phyloP scores from a whole-genome alignment of 768 basidiomycete species.

The Rhodosporidiobolus odoratus region DNA sequence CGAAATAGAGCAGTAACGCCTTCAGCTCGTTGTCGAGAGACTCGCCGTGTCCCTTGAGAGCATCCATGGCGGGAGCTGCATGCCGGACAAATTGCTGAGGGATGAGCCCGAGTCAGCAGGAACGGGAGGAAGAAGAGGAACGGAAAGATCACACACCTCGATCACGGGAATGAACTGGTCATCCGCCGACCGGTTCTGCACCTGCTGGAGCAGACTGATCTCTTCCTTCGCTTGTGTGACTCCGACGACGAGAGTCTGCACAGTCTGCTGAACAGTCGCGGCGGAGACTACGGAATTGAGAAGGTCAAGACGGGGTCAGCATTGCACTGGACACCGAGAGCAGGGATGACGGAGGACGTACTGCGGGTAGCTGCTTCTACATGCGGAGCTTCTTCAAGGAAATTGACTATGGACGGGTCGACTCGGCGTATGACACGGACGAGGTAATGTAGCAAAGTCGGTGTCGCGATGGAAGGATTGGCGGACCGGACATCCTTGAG shows the following conservation, averaged over 20 bases:
- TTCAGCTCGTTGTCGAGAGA: constrained; percentile 60
- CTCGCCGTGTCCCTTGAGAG: constrained; percentile 59
- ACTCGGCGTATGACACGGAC: constrained; percentile 65
- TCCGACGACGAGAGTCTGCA: constrained; percentile 58
- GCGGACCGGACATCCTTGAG: constrained; percentile 60
- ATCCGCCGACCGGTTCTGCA: constrained; percentile 44
- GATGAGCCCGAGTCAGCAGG: constrained; percentile 39
- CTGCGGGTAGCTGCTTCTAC: constrained; percentile 77
- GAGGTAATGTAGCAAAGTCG: constrained; percentile 87
- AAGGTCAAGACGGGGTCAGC: constrained; percentile 10
- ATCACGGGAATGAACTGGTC: constrained; percentile 67
- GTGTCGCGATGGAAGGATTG: constrained; percentile 63
- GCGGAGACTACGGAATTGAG: constrained; percentile 59
- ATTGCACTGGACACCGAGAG: no score
- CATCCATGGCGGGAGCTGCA: constrained; percentile 57
- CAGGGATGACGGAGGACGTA: constrained; percentile 45
- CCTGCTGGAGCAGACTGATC: constrained; percentile 50
- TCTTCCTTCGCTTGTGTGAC: constrained; percentile 59
- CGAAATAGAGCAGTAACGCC: constrained; percentile 65
- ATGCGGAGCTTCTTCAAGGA: constrained; percentile 73
- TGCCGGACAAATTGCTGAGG: constrained; percentile 54
- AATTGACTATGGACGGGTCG: constrained; percentile 61
- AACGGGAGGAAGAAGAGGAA: no score
- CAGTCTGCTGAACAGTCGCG: constrained; percentile 58
- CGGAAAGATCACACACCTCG: constrained; percentile 52